Evolutionary conservation across 495 filamentous ascomycete genomes (phyloP).

Genomic region (Xylaria nigripes): DNA sequence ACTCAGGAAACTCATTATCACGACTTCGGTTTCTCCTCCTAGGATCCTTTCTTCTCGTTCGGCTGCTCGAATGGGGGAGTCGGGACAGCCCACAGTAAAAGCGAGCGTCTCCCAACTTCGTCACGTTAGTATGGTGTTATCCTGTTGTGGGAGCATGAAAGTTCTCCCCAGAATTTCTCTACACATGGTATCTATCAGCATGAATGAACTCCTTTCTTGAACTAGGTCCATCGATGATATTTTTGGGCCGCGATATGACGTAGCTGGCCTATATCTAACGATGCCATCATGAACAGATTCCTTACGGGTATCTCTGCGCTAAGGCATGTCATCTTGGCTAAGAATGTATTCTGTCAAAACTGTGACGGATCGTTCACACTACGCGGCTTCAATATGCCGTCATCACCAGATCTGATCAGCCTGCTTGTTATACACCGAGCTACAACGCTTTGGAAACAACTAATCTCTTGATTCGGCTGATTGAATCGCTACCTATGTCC

Average conservation of each 20-base stretch:
- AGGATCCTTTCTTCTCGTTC: background rate
- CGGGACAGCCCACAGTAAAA: background rate
- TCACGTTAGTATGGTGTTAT: background rate
- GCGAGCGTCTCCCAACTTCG: background rate
- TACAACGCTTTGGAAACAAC: background rate
- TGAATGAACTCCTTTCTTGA: background rate
- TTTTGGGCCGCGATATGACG: background rate
- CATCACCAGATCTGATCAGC: background rate
- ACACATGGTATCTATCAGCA: background rate
- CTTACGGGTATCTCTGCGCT: background rate
- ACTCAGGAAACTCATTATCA: constrained; percentile 8
- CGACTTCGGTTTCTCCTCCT: background rate
- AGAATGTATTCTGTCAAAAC: background rate
- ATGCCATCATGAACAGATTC: constrained; percentile 1
- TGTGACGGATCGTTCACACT: background rate
- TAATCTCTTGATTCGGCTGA: background rate
- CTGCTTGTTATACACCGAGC: background rate
- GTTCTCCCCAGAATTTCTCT: background rate
- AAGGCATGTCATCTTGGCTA: background rate
- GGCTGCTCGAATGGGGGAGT: background rate
- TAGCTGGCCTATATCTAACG: background rate
- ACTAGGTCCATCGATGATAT: background rate
- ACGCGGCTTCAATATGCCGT: background rate
- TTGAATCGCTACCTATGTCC: too few species aligned
- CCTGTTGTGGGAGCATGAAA: background rate